Evolutionary conservation across 495 filamentous ascomycete genomes (phyloP).

Genomic region (Durotheca rogersii): DNA sequence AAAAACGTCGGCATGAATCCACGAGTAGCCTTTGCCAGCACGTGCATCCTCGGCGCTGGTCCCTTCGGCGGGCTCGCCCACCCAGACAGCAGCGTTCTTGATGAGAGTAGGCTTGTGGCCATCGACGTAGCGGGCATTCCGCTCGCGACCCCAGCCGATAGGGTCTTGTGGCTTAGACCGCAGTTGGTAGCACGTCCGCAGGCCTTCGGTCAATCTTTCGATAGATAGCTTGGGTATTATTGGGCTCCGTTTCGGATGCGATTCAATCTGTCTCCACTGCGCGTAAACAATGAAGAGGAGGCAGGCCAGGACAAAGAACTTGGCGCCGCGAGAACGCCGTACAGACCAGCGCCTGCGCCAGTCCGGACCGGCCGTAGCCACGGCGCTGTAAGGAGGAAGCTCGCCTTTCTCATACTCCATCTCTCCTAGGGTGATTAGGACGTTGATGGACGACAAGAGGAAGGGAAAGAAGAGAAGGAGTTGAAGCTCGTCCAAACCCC

Average conservation of each 20-base stretch:
- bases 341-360: slow-evolving; percentile 26
- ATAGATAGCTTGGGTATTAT: slow-evolving; percentile 39
- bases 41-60: slow-evolving; percentile 45
- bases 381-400: slow-evolving; percentile 37
- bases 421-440: background rate
- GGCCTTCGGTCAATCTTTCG: slow-evolving; percentile 42
- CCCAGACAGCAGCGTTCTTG: slow-evolving; percentile 54
- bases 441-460: background rate
- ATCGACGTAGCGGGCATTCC: slow-evolving; percentile 51
- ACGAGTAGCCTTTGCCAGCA: slow-evolving; percentile 46
- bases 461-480: background rate
- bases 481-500: background rate
- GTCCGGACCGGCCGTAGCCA: slow-evolving; percentile 12
- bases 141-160: slow-evolving; percentile 45
- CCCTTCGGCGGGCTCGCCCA: slow-evolving; percentile 49
- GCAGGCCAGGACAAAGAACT: slow-evolving; percentile 38
- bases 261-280: slow-evolving; percentile 48
- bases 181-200: slow-evolving; percentile 42
- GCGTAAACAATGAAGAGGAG: slow-evolving; percentile 49
- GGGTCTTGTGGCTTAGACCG: slow-evolving; percentile 46
- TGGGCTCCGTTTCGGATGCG: slow-evolving; percentile 18
- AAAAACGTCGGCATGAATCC: slow-evolving; percentile 48
- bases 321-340: slow-evolving; percentile 40
- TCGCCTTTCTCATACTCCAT: slow-evolving; percentile 28
- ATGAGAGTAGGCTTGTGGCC: slow-evolving; percentile 51